Percentiles rank a stretch among this genome's conserved stretches.
These are phyloP conservation scores for Trichoderma endophyticum DNA, from an alignment of 2,329 filamentous ascomycete species.

Conservation along the genomic window DNA sequence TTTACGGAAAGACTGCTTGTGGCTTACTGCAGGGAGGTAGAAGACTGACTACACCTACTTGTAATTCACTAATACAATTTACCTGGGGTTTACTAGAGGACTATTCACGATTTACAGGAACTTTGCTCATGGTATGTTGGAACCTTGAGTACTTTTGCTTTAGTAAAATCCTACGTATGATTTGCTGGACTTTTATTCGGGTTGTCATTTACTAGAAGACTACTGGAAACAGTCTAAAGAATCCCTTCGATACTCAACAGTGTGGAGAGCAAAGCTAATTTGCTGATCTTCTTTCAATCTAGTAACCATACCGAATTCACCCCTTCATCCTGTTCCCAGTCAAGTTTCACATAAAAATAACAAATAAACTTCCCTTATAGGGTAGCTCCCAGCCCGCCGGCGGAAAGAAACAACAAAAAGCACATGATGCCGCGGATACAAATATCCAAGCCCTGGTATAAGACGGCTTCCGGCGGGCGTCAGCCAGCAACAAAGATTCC, in stretches of 20 bases:
- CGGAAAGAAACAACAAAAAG: neutral
- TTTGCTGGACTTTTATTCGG: neutral
- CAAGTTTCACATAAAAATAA: neutral
- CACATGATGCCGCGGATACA: neutral
- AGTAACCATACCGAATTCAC: neutral
- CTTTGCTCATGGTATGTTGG: neutral
- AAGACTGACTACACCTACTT: too few relatives aligned
- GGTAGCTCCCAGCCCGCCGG: neutral
- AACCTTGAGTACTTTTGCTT: neutral
- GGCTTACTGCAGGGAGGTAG: neutral
- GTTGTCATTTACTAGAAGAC: neutral
- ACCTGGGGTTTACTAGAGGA: neutral
- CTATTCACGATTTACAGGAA: too few relatives aligned
- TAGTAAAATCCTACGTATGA: neutral
- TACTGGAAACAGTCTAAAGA: neutral
- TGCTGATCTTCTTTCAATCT: neutral
- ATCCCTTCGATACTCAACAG: neutral
- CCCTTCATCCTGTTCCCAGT: neutral
- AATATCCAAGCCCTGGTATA: neutral
- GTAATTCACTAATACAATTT: neutral
- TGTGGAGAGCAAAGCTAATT: neutral
- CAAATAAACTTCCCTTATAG: neutral
- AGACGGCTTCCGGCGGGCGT: neutral
- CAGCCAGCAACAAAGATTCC: neutral
- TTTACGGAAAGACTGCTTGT: neutral